These are phyloP conservation scores for carrot (Daucus carota) DNA, from an alignment of 129 eudicot species.

Conservation along the genomic window DNA sequence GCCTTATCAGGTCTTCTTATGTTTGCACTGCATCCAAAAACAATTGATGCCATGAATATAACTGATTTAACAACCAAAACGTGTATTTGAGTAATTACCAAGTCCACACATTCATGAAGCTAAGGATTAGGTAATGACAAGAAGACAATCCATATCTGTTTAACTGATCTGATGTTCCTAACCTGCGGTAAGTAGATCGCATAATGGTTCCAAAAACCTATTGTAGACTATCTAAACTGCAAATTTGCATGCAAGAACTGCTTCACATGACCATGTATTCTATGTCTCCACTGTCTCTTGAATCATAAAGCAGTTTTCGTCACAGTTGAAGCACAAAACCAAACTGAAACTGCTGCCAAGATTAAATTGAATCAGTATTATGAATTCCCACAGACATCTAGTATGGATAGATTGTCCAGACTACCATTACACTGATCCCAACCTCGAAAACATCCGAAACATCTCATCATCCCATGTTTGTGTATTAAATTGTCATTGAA, in stretches of 20 bases:
- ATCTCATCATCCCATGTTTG: background rate
- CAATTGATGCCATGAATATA: background rate
- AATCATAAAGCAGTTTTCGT: slow-evolving; percentile 4
- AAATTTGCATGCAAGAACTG: slow-evolving; percentile 7
- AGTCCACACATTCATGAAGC: background rate
- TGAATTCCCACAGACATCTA: background rate
- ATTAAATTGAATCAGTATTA: background rate
- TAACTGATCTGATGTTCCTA: slow-evolving; percentile 20
- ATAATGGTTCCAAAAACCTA: slow-evolving; percentile 18
- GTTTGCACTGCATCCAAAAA: slow-evolving; percentile 31
- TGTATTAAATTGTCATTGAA: background rate
- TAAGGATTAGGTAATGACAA: background rate
- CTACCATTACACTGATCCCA: background rate
- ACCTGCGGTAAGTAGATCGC: slow-evolving; percentile 42
- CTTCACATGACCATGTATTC: slow-evolving; percentile 12
- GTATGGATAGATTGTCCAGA: background rate
- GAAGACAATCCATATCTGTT: background rate
- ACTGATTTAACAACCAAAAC: background rate
- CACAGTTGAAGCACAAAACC: slow-evolving; percentile 10
- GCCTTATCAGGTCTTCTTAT: slow-evolving; percentile 51
- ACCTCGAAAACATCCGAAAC: background rate
- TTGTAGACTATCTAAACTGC: slow-evolving; percentile 10
- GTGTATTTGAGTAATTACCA: background rate
- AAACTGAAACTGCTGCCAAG: background rate
- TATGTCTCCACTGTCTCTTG: background rate